Conservation (phyloP, 1,139 yeast genomes). For the Magnusiomyces ingens region DNA sequence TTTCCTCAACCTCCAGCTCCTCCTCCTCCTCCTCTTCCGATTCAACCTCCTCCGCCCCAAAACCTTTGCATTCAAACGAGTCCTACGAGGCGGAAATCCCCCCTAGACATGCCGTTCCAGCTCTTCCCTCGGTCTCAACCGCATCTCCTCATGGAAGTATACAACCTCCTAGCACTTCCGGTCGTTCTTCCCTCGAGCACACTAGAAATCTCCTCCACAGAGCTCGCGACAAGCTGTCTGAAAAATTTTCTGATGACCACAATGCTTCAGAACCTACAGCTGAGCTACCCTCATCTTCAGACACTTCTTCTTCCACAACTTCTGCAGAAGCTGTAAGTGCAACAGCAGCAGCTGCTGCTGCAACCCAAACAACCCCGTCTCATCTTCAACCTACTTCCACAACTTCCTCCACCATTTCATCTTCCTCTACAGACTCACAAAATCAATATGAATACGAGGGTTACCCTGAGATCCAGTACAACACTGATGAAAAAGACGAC, state of each 20-base stretch:
- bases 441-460: constrained; percentile 2
- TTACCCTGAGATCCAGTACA: constrained; percentile 4
- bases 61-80: background rate
- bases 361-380: no score
- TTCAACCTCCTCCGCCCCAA: background rate
- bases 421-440: background rate
- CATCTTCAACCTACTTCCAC: background rate
- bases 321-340: background rate
- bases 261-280: background rate
- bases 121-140: background rate
- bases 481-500: constrained; percentile 6
- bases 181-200: background rate
- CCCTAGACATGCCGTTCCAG: background rate
- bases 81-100: background rate
- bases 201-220: background rate
- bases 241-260: background rate
- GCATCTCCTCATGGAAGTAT: background rate
- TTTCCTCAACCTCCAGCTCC: background rate
- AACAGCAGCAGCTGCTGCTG: background rate
- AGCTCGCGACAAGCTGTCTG: background rate
- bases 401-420: background rate
- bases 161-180: background rate
- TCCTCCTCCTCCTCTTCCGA: background rate
- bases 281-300: background rate
- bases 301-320: background rate